Evolutionary conservation across 257 asterid species (phyloP).

Genomic region (Nicotiana tomentosiformis): DNA sequence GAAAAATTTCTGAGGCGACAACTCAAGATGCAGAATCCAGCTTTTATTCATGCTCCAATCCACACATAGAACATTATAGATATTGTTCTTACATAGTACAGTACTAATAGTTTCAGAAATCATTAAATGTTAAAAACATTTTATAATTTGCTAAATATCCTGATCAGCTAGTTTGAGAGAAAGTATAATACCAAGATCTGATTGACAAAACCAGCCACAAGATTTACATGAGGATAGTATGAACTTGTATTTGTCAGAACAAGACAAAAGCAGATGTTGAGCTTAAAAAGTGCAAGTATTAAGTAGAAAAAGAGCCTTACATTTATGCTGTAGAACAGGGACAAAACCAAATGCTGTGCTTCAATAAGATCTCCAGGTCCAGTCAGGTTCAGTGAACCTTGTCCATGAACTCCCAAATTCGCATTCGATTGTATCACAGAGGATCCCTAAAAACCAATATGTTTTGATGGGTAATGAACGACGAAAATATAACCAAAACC

Average conservation of each 20-base stretch:
- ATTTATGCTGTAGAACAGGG: constrained; percentile 76
- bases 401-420: constrained; percentile 87
- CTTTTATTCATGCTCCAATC: background rate
- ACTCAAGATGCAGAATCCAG: background rate
- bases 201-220: background rate
- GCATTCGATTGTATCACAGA: constrained; percentile 85
- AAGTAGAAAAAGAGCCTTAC: constrained; percentile 39
- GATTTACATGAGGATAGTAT: constrained; percentile 2
- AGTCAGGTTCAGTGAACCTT: constrained; percentile 87
- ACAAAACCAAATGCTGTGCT: constrained; percentile 84
- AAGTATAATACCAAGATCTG: background rate
- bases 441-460: constrained; percentile 53
- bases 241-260: background rate
- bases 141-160: background rate
- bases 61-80: background rate
- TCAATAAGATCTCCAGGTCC: constrained; percentile 88
- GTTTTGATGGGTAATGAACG: constrained; percentile 5
- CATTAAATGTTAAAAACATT: no score
- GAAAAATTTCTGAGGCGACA: background rate
- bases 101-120: background rate
- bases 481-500: constrained; percentile 8
- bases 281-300: constrained; percentile 1
- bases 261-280: constrained; percentile 9
- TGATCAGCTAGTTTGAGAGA: background rate
- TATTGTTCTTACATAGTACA: background rate